Evolutionary conservation across 495 filamentous ascomycete species (phyloP), one percentile per base, ranked within the genome.

Genomic region (Aspergillus sparsus): DNA sequence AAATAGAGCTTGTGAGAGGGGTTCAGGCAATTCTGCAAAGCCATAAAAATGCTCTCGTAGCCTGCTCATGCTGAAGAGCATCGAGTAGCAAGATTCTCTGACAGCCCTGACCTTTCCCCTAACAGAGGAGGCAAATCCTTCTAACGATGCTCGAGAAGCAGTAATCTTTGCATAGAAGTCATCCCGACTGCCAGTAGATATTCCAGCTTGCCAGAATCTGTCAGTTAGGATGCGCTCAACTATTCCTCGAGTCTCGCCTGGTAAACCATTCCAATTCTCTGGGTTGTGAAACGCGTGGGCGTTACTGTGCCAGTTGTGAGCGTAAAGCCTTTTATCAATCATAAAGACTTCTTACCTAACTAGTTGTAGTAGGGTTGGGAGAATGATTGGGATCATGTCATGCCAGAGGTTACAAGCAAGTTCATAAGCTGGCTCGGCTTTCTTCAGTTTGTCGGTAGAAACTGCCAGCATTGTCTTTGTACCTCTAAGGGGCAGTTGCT

Each of bases 201-300:
- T 99, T 13, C 94, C 94, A 13, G 93, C 89, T 82, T 99, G 94
- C 94, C 94, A 99, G 68, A 99, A 98, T 27, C 94, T 88, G 75
- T 99, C 94, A 2, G 92, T 96, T 15, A 99, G 76, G 49, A 97
- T 90, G 6, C 90, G 85, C 35, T 84, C 84, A 33, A 97, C 87
- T 13, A 97, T 85, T 10, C 79, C 76, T 57, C 82, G 87, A 82
- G 93, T 88, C 42, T 97, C 91, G 37, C 78, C 74, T 10, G 92
- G 86, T n/a, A 96, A 74, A 44, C 83, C 80, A 18, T 79, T 81
- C 94, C 94, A 99, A 64, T 91, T 94, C 18, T 77, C 71, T 0
- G 92, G 84, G 64, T 97, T 91, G 68, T 97, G 91, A 63, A 94
- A 97, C n/a, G 92, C 90, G 76, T 97, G 93, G 5, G 93, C 91